Percentiles rank a stretch among this genome's conserved stretches.
These are phyloP conservation scores for Elsinoe fawcettii DNA, from an alignment of 2,329 filamentous ascomycete species.

Conservation along the genomic window DNA sequence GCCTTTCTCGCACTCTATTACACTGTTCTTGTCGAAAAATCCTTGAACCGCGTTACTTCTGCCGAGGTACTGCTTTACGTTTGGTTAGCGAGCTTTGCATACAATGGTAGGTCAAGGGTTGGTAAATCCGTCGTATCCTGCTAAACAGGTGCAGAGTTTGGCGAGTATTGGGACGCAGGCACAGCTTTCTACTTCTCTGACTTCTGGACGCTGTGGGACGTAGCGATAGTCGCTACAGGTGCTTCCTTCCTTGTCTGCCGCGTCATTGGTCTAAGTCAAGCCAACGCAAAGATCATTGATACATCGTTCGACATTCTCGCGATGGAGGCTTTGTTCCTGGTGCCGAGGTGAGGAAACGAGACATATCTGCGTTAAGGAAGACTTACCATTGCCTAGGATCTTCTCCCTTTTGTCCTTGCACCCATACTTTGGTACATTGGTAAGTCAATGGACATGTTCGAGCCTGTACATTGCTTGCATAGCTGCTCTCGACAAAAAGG, in stretches of 20 bases:
- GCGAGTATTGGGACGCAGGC: slow-evolving; percentile 78
- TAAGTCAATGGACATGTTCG: neutral
- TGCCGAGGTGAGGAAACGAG: slow-evolving; percentile 50
- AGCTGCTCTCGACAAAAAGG: neutral
- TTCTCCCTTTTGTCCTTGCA: slow-evolving; percentile 81
- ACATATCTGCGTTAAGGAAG: slow-evolving; percentile 3
- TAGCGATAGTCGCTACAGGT: slow-evolving; percentile 30
- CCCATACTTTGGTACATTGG: slow-evolving; percentile 77
- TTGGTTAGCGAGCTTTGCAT: slow-evolving; percentile 81
- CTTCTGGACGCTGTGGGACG: slow-evolving; percentile 65
- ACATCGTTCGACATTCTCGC: slow-evolving; percentile 83
- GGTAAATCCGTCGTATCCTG: no score
- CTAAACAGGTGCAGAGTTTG: slow-evolving; percentile 38
- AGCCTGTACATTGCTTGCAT: neutral
- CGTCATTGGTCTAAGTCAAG: slow-evolving; percentile 49
- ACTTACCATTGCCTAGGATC: slow-evolving; percentile 45
- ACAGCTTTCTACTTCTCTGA: slow-evolving; percentile 78
- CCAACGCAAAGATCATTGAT: slow-evolving; percentile 59
- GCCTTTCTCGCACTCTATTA: slow-evolving; percentile 76
- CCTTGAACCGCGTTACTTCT: slow-evolving; percentile 53
- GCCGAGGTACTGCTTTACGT: slow-evolving; percentile 69
- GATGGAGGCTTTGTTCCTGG: slow-evolving; percentile 80
- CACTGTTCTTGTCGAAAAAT: slow-evolving; percentile 66
- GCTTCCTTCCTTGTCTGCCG: slow-evolving; percentile 52
- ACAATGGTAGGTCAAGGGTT: slow-evolving; percentile 53